Evolutionary conservation across 768 basidiomycete genomes (phyloP), one percentile per base, ranked within the genome.

Genomic region (Serendipita sp.): DNA sequence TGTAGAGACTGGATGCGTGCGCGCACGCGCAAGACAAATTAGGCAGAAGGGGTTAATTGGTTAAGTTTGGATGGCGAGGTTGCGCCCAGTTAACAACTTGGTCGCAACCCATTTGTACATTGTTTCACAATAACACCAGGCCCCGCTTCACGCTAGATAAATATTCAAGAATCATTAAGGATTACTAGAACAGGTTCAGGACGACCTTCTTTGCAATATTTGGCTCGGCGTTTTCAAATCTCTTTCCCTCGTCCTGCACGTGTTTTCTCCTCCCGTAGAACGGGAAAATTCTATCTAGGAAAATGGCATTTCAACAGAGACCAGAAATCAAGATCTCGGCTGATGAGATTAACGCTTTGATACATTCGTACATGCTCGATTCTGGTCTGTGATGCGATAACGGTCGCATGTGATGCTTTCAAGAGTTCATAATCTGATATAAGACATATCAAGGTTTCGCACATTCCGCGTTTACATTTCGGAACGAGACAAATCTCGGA

Each of bases 331-430:
- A 60, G 30, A 60, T 60, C 56, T 28, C 28, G 28, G 56, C 56
- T 24, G 56, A 60, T n/a, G 56, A 92, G 72, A 79, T 92, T 66
- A 92, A 92, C 72, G 88, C 86, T 70, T 81, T 92, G 67, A 85
- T 92, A 54, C 84, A 92, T 73, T 80, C 90, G 1, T 92, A 91
- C 71, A 83, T 92, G 68, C 78, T 85, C 68, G 90, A 92, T 69
- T 89, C 88, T 37, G 89, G 89, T 88, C 68, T 41, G 67, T 70
- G 64, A 63, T n/a, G 56, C 35, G n/a, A 30, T 13, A 13, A 16
- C 54, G 32, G 63, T 34, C 34, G 45, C 10, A 44, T 45, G 13
- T 32, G 37, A 64, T 53, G 56, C 58, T 16, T 15, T 63, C n/a
- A 7, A 46, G 41, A 24, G 15, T 41, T 68, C 69, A 41, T 66